Evolutionary conservation across 2,329 filamentous ascomycete genomes (phyloP), one percentile per base, ranked within the genome.

Genomic region (Cyphellophora europaea): DNA sequence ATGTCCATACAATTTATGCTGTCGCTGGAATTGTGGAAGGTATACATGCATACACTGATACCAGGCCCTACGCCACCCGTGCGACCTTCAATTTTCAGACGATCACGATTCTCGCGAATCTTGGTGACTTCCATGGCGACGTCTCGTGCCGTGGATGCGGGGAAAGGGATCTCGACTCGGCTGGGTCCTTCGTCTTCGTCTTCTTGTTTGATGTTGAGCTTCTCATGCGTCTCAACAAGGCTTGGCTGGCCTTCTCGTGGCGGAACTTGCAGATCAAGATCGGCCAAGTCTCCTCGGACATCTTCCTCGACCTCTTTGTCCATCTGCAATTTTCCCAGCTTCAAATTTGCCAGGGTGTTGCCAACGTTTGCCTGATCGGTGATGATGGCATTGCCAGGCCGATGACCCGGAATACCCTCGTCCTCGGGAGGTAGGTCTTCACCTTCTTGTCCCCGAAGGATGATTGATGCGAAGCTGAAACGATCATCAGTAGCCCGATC

Each of bases 1-100:
- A 98, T 95, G 52, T 96, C 89, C 55, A 96, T 77, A 53, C 84
- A 93, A n/a, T 85, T 87, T 40, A 94, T 74, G 37, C 84, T 89
- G 58, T 93, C 87, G 44, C 87, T 79, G 0, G 85, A 93, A 58
- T 98, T 98, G 66, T 98, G 91, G 53, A 96, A 94, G 1, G 91
- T 98, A 56, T 93, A 95, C 83, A 96, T 96, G 66, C 85, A 91
- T 15, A 93, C 80, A 51, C 87, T 93, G 40, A 95, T 71, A 16
- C 79, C 79, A 36, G 86, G 77, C 11, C 88, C 86, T 33, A 88
- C 73, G 6, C 88, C 89, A 11, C 86, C 84, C 10, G 83, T 89
- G 19, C 82, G 76, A 13, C 79, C 77, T 40, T 93, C 84, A 38
- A 96, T 89, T 53, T 77, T 82, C 57, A 95, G 93, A 12, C 89